Evolutionary conservation across 2,329 filamentous ascomycete species (phyloP).

Genomic region (Colletotrichum godetiae): DNA sequence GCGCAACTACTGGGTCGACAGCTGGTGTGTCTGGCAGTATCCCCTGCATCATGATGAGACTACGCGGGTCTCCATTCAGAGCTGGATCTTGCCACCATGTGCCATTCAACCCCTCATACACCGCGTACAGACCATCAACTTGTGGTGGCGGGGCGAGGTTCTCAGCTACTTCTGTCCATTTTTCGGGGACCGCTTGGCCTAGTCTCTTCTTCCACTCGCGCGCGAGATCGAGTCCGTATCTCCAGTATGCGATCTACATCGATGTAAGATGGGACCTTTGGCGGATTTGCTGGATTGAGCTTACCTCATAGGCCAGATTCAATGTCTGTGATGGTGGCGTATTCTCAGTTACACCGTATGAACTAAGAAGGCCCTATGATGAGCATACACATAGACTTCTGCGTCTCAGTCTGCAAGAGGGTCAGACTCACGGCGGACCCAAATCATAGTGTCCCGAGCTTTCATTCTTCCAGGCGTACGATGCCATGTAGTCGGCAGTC

Average conservation of each 20-base stretch:
- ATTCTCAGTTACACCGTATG: slow-evolving; percentile 65
- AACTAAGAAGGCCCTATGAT: slow-evolving; percentile 33
- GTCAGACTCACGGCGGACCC: slow-evolving; percentile 50
- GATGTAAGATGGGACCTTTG: neutral
- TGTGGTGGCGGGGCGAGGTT: slow-evolving; percentile 64
- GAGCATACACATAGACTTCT: neutral
- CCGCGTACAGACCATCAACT: slow-evolving; percentile 60
- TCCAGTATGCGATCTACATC: slow-evolving; percentile 63
- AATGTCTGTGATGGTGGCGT: slow-evolving; percentile 66
- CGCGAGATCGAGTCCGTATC: slow-evolving; percentile 67
- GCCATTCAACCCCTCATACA: slow-evolving; percentile 63
- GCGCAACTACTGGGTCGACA: slow-evolving; percentile 49
- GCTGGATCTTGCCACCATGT: slow-evolving; percentile 54
- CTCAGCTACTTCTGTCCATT: slow-evolving; percentile 61
- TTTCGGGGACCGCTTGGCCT: slow-evolving; percentile 51
- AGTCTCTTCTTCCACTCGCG: slow-evolving; percentile 63
- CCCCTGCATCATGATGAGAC: slow-evolving; percentile 57
- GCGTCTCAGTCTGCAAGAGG: rapidly evolving
- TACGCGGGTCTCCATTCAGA: slow-evolving; percentile 55
- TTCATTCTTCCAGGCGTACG: slow-evolving; percentile 65
- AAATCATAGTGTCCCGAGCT: slow-evolving; percentile 62
- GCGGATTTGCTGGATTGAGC: neutral
- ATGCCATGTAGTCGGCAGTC: slow-evolving; percentile 69
- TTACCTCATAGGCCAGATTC: slow-evolving; percentile 68
- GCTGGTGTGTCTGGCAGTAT: slow-evolving; percentile 53